Base-by-base conservation (phyloP, 2,329 filamentous ascomycete species). In the Arachnopeziza araneosa region DNA sequence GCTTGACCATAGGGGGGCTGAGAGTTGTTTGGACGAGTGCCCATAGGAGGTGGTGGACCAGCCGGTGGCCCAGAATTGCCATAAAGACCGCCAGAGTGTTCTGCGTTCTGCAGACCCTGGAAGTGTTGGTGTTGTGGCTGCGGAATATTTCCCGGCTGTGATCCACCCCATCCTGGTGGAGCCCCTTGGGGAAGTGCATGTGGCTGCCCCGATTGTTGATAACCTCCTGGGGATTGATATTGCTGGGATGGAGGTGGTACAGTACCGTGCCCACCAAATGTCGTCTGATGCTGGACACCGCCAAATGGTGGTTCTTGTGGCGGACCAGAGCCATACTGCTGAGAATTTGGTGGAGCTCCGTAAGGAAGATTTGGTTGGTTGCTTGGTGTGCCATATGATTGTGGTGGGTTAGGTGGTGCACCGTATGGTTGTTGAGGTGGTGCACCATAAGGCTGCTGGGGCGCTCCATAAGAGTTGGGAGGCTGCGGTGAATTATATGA, bases 51-150 rank as follows among this genome's bases (percentile, higher is more conserved):
- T 19, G 62, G 56, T 21, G 60, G 60, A 26, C 51, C 56, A 19
- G 59, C 57, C 14, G 62, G 56, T 21, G 60, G 60, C 24, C 51
- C 56, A 23, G 55, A 36, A 49, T 66, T 67, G 6, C 66, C 68
- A 58, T 67, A 68, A 10, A 68, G 51, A 32, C 68, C 67, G 24
- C 68, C 66, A 30, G 65, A 64, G 53, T 69, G 65, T 30, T 64
- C 62, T 21, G 65, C 65, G 56, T 67, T 67, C 24, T 68, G 63
- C 52, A 63, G 4, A 30, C 66, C 65, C 60, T 66, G 62, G 57
- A 66, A 66, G 44, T 69, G 67, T 12, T 61, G 56, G 19, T 68
- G 65, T 50, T 66, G 64, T 23, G 66, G 63, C 49, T 65, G 63
- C 12, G 56, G 49, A 1, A 68, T 50, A 24, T 68, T 68, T 32